Percentiles rank a stretch among this genome's conserved stretches.
These are phyloP conservation scores for Pyracantha coccinea DNA, from an alignment of 331 rosid genomes.

Conservation along the genomic window DNA sequence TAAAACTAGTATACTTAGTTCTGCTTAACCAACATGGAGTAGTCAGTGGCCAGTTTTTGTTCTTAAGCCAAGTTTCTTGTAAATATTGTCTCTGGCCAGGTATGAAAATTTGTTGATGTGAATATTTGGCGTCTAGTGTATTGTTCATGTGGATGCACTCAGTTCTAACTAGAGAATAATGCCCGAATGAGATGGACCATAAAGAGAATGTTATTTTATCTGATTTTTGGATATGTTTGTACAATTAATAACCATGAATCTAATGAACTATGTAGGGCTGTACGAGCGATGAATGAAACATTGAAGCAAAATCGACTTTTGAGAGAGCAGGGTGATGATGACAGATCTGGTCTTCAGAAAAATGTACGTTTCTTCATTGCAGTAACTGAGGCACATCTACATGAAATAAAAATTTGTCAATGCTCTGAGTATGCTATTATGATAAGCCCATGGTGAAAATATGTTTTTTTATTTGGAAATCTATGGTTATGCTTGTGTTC, in stretches of 20 bases:
- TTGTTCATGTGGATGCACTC: not conserved
- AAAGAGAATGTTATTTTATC: conserved; percentile 7
- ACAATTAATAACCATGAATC: conserved; percentile 20
- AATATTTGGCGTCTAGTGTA: not conserved
- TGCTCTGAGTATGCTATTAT: too few species aligned
- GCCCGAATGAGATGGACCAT: not conserved
- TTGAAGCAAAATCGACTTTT: conserved; percentile 87
- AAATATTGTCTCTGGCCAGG: not conserved
- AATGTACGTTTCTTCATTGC: conserved; percentile 53
- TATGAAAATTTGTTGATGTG: not conserved
- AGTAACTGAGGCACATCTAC: conserved; percentile 1
- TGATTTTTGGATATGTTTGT: conserved; percentile 4
- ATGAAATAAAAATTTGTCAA: too few species aligned
- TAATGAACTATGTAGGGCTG: conserved; percentile 60
- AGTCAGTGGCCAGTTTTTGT: not conserved
- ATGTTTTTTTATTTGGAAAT: not conserved
- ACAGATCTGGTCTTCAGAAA: conserved; percentile 50
- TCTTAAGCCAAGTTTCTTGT: not conserved
- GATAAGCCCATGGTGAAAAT: not conserved
- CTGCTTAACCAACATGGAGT: not conserved
- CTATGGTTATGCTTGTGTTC: not conserved
- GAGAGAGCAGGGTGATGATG: conserved; percentile 63
- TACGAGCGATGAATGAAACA: conserved; percentile 95
- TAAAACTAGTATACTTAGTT: not conserved
- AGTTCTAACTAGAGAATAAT: not conserved